Conservation (phyloP, 2,329 filamentous ascomycete genomes). For the Claviceps digitariae region DNA sequence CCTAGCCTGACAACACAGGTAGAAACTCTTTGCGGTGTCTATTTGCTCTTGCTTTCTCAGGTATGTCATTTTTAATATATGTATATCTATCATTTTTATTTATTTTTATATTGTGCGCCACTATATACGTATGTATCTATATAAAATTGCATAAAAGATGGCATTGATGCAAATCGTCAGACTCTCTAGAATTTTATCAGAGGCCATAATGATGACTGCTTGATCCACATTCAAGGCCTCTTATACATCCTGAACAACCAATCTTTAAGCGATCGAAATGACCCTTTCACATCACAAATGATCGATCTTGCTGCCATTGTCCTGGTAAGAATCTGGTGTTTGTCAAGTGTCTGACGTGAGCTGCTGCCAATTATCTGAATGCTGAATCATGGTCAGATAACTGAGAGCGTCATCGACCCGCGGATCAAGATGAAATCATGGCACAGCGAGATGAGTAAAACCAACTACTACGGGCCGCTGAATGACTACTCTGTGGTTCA, state of each 20-base stretch:
- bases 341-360: neutral
- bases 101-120: neutral
- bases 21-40: slow-evolving; percentile 24
- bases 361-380: too few relatives aligned
- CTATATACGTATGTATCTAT: too few relatives aligned
- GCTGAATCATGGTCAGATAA: slow-evolving; percentile 2
- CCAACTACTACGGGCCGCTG: slow-evolving; percentile 3
- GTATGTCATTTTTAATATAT: neutral
- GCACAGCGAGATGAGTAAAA: slow-evolving; percentile 1
- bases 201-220: slow-evolving; percentile 1
- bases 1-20: slow-evolving; percentile 14
- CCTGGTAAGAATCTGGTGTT: neutral
- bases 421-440: slow-evolving; percentile 1
- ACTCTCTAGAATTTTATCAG: neutral
- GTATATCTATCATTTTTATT: neutral
- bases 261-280: neutral
- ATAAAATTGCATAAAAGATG: neutral
- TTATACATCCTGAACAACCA: slow-evolving; percentile 2
- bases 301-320: slow-evolving; percentile 3
- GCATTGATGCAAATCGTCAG: neutral
- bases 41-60: slow-evolving; percentile 21
- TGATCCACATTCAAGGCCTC: slow-evolving; percentile 4
- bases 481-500: slow-evolving; percentile 7
- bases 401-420: slow-evolving; percentile 5
- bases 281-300: slow-evolving; percentile 3